phyloP scores from a whole-genome alignment of 2,329 filamentous ascomycete species.

The Ceratocystis huliohia region DNA sequence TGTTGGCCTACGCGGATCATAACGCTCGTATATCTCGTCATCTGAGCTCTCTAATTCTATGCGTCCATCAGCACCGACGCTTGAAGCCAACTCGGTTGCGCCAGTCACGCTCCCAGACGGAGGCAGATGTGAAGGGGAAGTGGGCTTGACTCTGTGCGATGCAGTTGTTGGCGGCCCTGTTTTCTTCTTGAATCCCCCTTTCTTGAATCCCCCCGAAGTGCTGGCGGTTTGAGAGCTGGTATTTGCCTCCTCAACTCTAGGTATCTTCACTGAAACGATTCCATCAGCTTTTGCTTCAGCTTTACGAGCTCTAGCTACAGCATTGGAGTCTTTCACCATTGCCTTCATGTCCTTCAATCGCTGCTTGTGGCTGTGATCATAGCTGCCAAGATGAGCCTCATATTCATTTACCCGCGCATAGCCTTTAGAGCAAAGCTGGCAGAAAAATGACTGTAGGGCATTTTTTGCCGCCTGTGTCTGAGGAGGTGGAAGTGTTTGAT shows the following conservation, averaged over 20 bases:
- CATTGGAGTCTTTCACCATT: constrained; percentile 59
- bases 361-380: constrained; percentile 92
- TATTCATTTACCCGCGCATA: constrained; percentile 94
- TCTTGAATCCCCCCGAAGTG: constrained; percentile 43
- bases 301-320: constrained; percentile 51
- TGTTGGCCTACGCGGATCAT: constrained; percentile 48
- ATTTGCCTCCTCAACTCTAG: constrained; percentile 25
- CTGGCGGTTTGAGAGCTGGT: neutral
- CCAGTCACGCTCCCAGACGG: neutral
- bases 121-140: neutral
- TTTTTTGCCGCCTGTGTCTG: constrained; percentile 56
- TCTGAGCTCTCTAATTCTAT: constrained; percentile 34
- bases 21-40: constrained; percentile 58
- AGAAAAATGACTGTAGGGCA: constrained; percentile 70
- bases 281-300: constrained; percentile 59
- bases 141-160: constrained; percentile 34
- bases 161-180: constrained; percentile 62
- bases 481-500: constrained; percentile 45
- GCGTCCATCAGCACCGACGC: neutral
- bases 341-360: constrained; percentile 79
- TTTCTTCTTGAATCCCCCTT: constrained; percentile 65
- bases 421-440: constrained; percentile 79
- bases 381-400: constrained; percentile 83
- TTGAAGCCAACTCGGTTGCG: neutral
- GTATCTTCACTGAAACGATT: constrained; percentile 53